These are phyloP conservation scores for Myochromella boudieri DNA, from an alignment of 768 basidiomycete genomes.

Conservation along the genomic window DNA sequence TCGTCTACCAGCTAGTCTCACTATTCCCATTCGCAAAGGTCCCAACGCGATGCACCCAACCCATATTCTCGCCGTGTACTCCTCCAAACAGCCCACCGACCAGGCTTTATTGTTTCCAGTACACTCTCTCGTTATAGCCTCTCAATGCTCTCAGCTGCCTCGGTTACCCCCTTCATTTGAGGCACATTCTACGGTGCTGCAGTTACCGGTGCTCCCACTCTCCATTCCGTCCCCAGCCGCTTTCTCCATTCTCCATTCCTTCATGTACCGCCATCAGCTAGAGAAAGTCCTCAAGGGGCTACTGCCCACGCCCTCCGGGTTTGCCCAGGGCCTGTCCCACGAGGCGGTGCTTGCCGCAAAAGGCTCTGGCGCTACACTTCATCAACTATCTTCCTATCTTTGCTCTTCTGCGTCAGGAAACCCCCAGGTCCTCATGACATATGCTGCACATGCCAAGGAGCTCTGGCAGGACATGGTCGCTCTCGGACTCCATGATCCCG, in stretches of 20 bases:
- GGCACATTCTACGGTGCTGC: slow-evolving; percentile 27
- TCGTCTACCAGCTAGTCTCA: slow-evolving; percentile 60
- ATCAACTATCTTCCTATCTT: slow-evolving; percentile 55
- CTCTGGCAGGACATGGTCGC: slow-evolving; percentile 79
- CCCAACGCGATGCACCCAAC: slow-evolving; percentile 41
- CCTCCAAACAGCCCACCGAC: slow-evolving; percentile 44
- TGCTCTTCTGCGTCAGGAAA: slow-evolving; percentile 44
- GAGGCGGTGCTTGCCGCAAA: slow-evolving; percentile 42
- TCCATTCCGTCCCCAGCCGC: slow-evolving; percentile 73
- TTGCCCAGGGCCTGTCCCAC: slow-evolving; percentile 44
- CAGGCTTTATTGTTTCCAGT: slow-evolving; percentile 55
- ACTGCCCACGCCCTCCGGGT: slow-evolving; percentile 53
- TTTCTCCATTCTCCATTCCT: slow-evolving; percentile 70
- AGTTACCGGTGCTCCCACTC: slow-evolving; percentile 71
- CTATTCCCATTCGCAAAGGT: slow-evolving; percentile 37
- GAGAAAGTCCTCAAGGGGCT: slow-evolving; percentile 57
- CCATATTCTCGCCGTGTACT: slow-evolving; percentile 55
- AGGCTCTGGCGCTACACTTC: slow-evolving; percentile 49
- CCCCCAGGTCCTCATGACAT: slow-evolving; percentile 45
- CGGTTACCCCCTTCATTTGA: slow-evolving; percentile 40
- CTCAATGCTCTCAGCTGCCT: slow-evolving; percentile 59
- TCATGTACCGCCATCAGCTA: slow-evolving; percentile 71
- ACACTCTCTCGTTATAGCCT: slow-evolving; percentile 62
- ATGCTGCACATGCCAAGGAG: slow-evolving; percentile 72
- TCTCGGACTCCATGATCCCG: slow-evolving; percentile 69